phyloP scores from a whole-genome alignment of 306 rosid species.

The Medicago lupulina region DNA sequence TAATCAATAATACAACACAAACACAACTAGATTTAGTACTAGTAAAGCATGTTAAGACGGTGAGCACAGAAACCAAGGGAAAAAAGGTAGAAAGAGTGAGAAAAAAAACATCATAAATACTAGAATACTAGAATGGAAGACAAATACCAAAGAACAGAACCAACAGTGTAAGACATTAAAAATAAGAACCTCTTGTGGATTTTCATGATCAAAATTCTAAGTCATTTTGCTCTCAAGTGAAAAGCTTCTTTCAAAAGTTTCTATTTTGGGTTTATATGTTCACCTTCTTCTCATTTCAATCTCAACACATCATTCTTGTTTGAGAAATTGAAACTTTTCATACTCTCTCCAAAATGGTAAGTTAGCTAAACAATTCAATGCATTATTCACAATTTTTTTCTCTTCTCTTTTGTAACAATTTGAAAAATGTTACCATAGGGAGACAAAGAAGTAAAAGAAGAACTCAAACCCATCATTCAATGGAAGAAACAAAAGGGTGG shows the following conservation, averaged over 20 bases:
- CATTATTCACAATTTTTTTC: neutral
- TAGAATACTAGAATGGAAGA: slow-evolving; percentile 18
- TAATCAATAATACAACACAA: too few relatives aligned
- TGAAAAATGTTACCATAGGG: slow-evolving; percentile 41
- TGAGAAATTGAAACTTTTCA: slow-evolving; percentile 31
- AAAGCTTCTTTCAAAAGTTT: slow-evolving; percentile 44
- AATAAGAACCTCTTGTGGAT: neutral
- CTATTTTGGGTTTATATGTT: slow-evolving; percentile 48
- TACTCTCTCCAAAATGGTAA: slow-evolving; percentile 51
- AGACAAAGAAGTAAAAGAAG: slow-evolving; percentile 54
- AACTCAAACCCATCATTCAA: slow-evolving; percentile 31
- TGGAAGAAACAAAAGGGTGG: slow-evolving; percentile 67
- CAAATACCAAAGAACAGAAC: slow-evolving; percentile 30
- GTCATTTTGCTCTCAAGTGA: neutral
- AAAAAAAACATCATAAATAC: slow-evolving; percentile 36
- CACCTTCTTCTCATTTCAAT: slow-evolving; percentile 22
- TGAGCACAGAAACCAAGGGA: slow-evolving; percentile 19
- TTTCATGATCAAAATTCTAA: slow-evolving; percentile 28
- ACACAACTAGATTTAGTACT: too few relatives aligned
- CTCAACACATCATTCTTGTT: slow-evolving; percentile 35
- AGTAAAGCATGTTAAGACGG: neutral
- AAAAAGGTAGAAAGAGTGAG: slow-evolving; percentile 6
- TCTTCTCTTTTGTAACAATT: slow-evolving; percentile 11
- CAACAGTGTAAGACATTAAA: slow-evolving; percentile 43
- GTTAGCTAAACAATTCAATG: slow-evolving; percentile 1